These are phyloP conservation scores for Hypomontagnella monticulosa DNA, from an alignment of 495 filamentous ascomycete genomes.

Conservation along the genomic window DNA sequence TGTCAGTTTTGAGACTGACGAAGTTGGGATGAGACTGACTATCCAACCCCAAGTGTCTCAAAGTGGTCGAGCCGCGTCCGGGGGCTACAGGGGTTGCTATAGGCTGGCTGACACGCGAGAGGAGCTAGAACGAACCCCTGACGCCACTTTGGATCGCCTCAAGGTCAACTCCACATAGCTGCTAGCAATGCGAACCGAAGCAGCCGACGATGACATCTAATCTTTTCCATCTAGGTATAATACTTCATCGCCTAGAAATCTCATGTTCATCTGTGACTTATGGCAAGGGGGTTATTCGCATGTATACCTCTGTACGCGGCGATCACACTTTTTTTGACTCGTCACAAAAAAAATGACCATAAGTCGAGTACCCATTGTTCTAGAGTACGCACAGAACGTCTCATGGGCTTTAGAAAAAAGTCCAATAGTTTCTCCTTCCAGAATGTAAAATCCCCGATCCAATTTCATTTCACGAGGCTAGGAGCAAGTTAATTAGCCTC, in stretches of 20 bases:
- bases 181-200: constrained; percentile 1
- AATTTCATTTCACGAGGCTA: too few species aligned
- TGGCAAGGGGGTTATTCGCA: background rate
- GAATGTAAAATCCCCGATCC: too few species aligned
- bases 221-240: constrained; percentile 1
- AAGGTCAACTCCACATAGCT: constrained; percentile 20
- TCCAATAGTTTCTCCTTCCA: too few species aligned
- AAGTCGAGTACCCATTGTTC: too few species aligned
- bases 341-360: too few species aligned
- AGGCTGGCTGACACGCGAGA: constrained; percentile 10
- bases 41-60: constrained; percentile 45
- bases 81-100: constrained; percentile 35
- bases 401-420: too few species aligned
- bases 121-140: constrained; percentile 16
- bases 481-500: too few species aligned
- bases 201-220: constrained; percentile 6
- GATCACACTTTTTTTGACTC: too few species aligned
- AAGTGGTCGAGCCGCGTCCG: constrained; percentile 40
- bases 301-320: too few species aligned
- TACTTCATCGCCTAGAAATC: constrained; percentile 10
- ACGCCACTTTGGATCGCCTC: constrained; percentile 30
- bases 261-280: constrained; percentile 17
- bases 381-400: too few species aligned
- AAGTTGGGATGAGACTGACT: constrained; percentile 47
- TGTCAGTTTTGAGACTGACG: constrained; percentile 35